These are phyloP conservation scores for Talaromyces atroroseus DNA, from an alignment of 2,329 filamentous ascomycete species.

Conservation along the genomic window DNA sequence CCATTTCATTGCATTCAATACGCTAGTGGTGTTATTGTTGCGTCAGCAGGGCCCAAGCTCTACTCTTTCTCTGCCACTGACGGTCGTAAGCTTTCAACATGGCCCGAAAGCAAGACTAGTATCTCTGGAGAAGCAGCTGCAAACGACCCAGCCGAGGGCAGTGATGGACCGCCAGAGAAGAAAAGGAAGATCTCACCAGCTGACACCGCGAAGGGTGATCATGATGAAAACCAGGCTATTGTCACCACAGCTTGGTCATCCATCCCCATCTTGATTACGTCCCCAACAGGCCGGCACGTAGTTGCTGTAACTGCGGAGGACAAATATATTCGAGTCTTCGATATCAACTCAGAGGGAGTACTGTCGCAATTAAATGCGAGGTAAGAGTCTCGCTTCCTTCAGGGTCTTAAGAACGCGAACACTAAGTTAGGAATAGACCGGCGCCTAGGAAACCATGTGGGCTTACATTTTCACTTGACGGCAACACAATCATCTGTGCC, in stretches of 20 bases:
- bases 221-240: constrained; percentile 11
- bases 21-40: constrained; percentile 54
- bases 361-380: constrained; percentile 67
- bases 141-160: constrained; percentile 4
- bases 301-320: constrained; percentile 83
- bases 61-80: constrained; percentile 60
- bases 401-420: neutral
- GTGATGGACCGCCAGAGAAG: constrained; percentile 40
- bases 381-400: constrained; percentile 43
- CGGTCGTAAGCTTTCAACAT: constrained; percentile 56
- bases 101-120: constrained; percentile 41
- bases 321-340: constrained; percentile 81
- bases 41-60: constrained; percentile 67
- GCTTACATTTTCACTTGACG: constrained; percentile 63
- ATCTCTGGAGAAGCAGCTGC: neutral
- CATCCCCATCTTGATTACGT: constrained; percentile 63
- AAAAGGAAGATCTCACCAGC: constrained; percentile 36
- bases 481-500: constrained; percentile 68
- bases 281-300: constrained; percentile 61
- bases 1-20: constrained; percentile 61
- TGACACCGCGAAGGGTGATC: constrained; percentile 17
- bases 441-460: constrained; percentile 90
- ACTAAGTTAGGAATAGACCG: constrained; percentile 43
- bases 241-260: constrained; percentile 45
- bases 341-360: constrained; percentile 55